These are phyloP conservation scores for Orbilia blumenaviensis DNA, from an alignment of 2,329 filamentous ascomycete genomes.

Conservation along the genomic window DNA sequence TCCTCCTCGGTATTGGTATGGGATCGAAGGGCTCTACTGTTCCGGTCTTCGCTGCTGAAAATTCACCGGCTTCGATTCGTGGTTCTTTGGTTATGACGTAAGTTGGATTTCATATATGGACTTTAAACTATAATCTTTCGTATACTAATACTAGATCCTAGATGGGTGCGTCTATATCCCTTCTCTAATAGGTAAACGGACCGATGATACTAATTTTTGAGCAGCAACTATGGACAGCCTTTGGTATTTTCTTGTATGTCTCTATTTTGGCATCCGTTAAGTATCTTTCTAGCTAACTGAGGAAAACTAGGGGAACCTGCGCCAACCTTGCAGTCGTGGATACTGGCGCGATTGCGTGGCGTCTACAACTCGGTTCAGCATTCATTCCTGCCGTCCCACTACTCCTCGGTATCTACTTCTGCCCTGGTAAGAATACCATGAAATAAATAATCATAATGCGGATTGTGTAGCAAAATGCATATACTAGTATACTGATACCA, in stretches of 20 bases:
- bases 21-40: constrained; percentile 70
- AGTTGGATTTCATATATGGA: not conserved
- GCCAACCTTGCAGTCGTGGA: constrained; percentile 73
- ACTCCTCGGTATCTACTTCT: constrained; percentile 69
- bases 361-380: constrained; percentile 72
- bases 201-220: not conserved
- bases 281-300: not conserved
- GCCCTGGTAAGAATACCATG: constrained; percentile 62
- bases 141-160: constrained; percentile 49
- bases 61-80: constrained; percentile 67
- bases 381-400: constrained; percentile 73
- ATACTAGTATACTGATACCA: too few species aligned
- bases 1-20: constrained; percentile 69
- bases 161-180: constrained; percentile 33
- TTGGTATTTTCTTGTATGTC: constrained; percentile 70
- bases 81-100: constrained; percentile 69
- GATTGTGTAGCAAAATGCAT: too few species aligned
- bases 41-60: constrained; percentile 68
- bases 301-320: constrained; percentile 64
- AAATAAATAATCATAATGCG: too few species aligned
- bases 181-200: not conserved
- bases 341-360: constrained; percentile 70
- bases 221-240: constrained; percentile 65
- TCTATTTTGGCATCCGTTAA: not conserved
- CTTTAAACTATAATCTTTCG: constrained; percentile 64